Conservation (phyloP, 2,329 filamentous ascomycete genomes). For the Cladosporium sphaerospermum region DNA sequence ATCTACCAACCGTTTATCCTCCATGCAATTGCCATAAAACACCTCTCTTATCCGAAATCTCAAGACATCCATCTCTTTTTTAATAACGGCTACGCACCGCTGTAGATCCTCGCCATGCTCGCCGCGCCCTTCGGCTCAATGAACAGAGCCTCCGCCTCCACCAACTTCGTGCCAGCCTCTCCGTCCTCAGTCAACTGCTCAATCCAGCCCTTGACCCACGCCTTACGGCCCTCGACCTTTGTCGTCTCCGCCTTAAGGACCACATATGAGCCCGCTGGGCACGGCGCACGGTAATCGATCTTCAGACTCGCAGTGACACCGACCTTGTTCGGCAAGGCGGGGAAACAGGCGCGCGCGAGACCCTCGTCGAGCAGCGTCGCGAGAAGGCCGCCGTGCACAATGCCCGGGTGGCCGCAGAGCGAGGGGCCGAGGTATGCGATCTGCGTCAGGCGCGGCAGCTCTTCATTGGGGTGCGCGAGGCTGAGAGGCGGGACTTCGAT, state of each 20-base stretch:
- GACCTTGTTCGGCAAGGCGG: conserved; percentile 76
- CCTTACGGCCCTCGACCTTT: conserved; percentile 86
- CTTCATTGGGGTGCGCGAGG: conserved; percentile 59
- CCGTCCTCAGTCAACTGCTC: conserved; percentile 60
- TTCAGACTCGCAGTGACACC: conserved; percentile 81
- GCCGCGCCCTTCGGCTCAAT: conserved; percentile 79
- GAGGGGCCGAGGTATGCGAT: conserved; percentile 72
- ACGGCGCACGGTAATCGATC: conserved; percentile 74
- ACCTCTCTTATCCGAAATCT: no score
- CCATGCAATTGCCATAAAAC: no score
- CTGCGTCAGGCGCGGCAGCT: conserved; percentile 53
- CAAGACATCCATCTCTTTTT: neutral
- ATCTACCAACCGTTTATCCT: neutral
- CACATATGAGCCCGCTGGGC: conserved; percentile 66
- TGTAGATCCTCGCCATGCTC: conserved; percentile 32
- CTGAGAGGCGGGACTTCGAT: conserved; percentile 75
- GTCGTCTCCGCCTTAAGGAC: conserved; percentile 74
- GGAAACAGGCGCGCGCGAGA: conserved; percentile 80
- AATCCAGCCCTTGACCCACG: conserved; percentile 83
- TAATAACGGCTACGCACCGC: conserved; percentile 11
- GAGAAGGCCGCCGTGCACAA: conserved; percentile 83
- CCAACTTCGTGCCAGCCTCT: conserved; percentile 54
- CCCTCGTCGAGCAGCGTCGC: conserved; percentile 93
- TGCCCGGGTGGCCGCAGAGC: conserved; percentile 82
- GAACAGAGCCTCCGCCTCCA: conserved; percentile 80